Base-by-base conservation (phyloP, 345 rosid genomes). In the Citrus mangshanensis region DNA sequence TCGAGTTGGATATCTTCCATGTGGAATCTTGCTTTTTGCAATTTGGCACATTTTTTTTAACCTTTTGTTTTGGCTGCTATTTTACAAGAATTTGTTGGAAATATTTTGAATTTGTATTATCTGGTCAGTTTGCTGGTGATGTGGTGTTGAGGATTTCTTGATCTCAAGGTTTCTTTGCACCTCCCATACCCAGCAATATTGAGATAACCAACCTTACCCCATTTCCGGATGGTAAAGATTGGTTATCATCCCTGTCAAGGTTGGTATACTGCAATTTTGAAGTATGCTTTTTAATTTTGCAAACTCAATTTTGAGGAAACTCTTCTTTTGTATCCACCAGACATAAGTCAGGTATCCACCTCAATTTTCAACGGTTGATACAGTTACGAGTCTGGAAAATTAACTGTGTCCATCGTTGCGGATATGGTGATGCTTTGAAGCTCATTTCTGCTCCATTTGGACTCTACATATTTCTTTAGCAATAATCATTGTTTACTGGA, bases 381-480 rank as follows among this genome's bases (percentile, higher is more conserved):
- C 88, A 80, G 93, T 90, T 93, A 89, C 91, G 32, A 40, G 93
- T 87, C 93, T 90, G 98, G 93, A 51, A 87, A 84, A 78, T 58
- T 2, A 74, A 81, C 3, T 21, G 85, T 58, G 87, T 84, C 85
- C 87, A 28, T 92, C 92, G 91, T 92, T 92, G 80, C 93, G 84
- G 92, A 86, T 85, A 86, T 82, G 72, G 6, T 49, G 42, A 10
- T 75, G 84, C 71, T 79, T 78, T 27, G 1, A 84, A 35, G 83
- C 87, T 80, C 81, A 83, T 86, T 62, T 91, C 86, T 93, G 98
- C 90, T 93, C 93, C 98, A 93, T 92, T 68, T 84, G 91, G 90
- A 75, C 89, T 30, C 89, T 40, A 88, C 28, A 89, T 82, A 6
- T 82, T 4, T 34, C 10, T 40, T 2, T 59, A 64, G 2, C 24